Base-by-base conservation (phyloP, 495 filamentous ascomycete species). In the Sphaerosporella brunnea region DNA sequence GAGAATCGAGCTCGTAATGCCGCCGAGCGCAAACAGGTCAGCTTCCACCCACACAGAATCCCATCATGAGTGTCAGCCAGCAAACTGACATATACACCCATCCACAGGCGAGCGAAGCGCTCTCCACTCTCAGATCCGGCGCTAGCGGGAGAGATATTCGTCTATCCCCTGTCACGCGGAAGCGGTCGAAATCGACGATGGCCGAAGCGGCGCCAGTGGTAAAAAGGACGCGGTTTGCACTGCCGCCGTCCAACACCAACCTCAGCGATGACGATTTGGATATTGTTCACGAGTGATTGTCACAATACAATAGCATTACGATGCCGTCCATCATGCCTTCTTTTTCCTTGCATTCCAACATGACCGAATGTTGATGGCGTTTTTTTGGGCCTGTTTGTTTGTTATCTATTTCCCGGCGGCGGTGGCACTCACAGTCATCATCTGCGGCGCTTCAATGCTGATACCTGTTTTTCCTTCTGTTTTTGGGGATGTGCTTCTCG, bases 171-270 rank as follows among this genome's bases (percentile, higher is more conserved):
- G 68, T 77, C 48, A 92, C 86, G 61, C 67, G 78, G 37, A 83
- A 82, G 63, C 64, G 77, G 30, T 53, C 65, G 26, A 23, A 23
- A 25, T 5, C 40, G 9, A 37, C 18, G 35, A 32, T 32, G 28
- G n/a, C n/a, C n/a, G 37, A 20, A 11, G 9, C 13, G 38, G 13
- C 30, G 59, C 70, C 73, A 3, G 69, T 73, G 10, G 67, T 69
- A 54, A 88, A 90, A 64, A 90, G 86, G 67, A 90, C 82, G 11
- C 67, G 84, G 15, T 90, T 92, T 56, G 73, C 84, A 32, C 44
- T 51, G 18, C 20, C 18, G 25, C 25, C 43, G 4, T 81, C 86
- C 51, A 84, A 82, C 56, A 51, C 84, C 2, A 79, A n/a, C n/a
- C n/a, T 79, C 24, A 70, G 67, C 2, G 44, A 51, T 39, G 48